phyloP scores from a whole-genome alignment of 2,329 filamentous ascomycete species.

The Daldinia sp. region DNA sequence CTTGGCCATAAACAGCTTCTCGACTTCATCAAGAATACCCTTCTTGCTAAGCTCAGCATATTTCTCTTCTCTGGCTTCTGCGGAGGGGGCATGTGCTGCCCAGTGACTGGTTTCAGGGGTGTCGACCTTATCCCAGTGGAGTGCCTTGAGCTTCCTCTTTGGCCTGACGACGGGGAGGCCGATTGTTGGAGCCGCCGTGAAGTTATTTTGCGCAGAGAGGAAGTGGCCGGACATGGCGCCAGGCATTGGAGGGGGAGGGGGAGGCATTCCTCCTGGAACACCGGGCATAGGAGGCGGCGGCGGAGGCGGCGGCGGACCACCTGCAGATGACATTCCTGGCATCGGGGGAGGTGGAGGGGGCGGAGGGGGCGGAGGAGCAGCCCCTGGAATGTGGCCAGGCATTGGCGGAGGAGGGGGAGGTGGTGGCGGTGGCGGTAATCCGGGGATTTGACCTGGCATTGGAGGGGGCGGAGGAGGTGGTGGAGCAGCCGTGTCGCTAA shows the following conservation, averaged over 20 bases:
- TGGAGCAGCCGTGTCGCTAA: conserved; percentile 55
- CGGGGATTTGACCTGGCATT: conserved; percentile 41
- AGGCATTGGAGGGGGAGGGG: conserved; percentile 68
- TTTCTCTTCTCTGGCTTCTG: conserved; percentile 91
- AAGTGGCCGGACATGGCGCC: conserved; percentile 79
- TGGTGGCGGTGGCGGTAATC: conserved; percentile 44
- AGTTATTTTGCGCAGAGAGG: conserved; percentile 69
- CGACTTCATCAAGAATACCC: conserved; percentile 96
- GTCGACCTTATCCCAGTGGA: conserved; percentile 99
- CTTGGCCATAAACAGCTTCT: conserved; percentile 96
- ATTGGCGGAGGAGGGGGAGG: conserved; percentile 32
- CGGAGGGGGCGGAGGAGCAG: conserved; percentile 53
- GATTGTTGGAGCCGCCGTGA: conserved; percentile 64
- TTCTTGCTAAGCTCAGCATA: conserved; percentile 92
- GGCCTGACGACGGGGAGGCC: conserved; percentile 83
- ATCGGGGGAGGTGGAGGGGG: conserved; percentile 59
- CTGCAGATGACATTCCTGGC: conserved; percentile 51
- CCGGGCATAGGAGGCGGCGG: conserved; percentile 54
- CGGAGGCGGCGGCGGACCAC: conserved; percentile 60
- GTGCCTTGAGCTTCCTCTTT: conserved; percentile 99
- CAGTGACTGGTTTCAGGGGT: conserved; percentile 90
- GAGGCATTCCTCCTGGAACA: conserved; percentile 47
- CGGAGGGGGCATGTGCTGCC: conserved; percentile 86
- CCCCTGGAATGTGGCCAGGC: conserved; percentile 41
- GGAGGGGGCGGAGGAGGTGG: conserved; percentile 47